Evolutionary conservation across 139 green algal genomes (phyloP).

Genomic region (Auxenochlorella pyrenoidosa): DNA sequence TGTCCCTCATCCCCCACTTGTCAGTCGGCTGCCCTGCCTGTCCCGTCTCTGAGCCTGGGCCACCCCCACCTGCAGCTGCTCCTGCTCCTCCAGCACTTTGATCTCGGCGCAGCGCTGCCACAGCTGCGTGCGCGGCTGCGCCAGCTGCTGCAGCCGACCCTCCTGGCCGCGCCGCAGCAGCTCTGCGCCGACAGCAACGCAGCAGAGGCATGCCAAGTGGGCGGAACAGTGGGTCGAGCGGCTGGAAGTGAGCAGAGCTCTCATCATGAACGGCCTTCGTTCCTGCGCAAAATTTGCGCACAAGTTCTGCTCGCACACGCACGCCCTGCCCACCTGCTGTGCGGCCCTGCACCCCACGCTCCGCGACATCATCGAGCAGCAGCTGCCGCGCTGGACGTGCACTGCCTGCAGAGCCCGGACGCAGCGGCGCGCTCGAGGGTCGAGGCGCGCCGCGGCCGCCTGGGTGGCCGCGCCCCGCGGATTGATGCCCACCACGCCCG

Average conservation of each 20-base stretch:
- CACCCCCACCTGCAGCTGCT: slow-evolving; percentile 31
- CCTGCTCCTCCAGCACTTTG: slow-evolving; percentile 32
- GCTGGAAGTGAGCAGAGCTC: no score
- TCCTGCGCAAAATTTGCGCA: no score
- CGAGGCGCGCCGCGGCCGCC: neutral
- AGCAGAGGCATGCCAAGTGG: neutral
- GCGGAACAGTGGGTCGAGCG: no score
- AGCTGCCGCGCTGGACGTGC: neutral
- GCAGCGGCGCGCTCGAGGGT: neutral
- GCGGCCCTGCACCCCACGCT: neutral
- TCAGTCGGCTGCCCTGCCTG: no score
- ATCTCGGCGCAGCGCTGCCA: slow-evolving; percentile 45
- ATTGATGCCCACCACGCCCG: neutral
- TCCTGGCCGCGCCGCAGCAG: slow-evolving; percentile 1
- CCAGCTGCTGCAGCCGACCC: slow-evolving; percentile 31
- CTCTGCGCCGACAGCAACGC: neutral
- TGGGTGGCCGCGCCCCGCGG: neutral
- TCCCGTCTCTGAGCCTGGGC: no score
- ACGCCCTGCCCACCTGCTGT: neutral
- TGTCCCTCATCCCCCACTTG: no score
- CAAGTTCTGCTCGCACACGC: neutral
- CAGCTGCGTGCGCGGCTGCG: slow-evolving; percentile 37
- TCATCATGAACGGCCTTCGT: no score
- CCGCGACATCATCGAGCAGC: neutral
- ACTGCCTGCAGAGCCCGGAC: neutral